These are phyloP conservation scores for Drechmeria coniospora DNA, from an alignment of 2,329 filamentous ascomycete genomes.

Conservation along the genomic window DNA sequence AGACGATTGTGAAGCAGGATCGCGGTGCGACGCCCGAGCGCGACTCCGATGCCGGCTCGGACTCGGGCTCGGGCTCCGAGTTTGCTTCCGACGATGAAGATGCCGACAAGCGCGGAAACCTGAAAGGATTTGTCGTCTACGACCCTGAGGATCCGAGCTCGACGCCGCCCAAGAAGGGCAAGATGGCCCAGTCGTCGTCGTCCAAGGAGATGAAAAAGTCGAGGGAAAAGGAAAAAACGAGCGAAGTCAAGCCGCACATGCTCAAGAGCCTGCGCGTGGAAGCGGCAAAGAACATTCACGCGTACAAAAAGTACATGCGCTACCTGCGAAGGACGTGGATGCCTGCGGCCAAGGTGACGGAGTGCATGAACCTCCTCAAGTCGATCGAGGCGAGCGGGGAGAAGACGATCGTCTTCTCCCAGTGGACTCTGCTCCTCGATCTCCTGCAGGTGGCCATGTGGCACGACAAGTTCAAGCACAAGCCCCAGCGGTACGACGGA, in stretches of 20 bases:
- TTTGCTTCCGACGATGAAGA: constrained; percentile 15
- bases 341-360: constrained; percentile 69
- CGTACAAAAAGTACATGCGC: constrained; percentile 53
- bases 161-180: constrained; percentile 35
- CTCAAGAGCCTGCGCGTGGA: constrained; percentile 53
- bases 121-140: constrained; percentile 17
- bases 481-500: constrained; percentile 63
- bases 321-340: constrained; percentile 55
- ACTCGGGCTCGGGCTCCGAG: neutral
- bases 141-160: constrained; percentile 28
- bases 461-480: constrained; percentile 42
- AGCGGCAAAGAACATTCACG: constrained; percentile 44
- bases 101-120: constrained; percentile 14
- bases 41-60: constrained; percentile 10
- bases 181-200: constrained; percentile 10
- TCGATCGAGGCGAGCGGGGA: constrained; percentile 46
- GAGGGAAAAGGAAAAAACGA: constrained; percentile 24
- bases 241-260: constrained; percentile 33
- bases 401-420: constrained; percentile 63
- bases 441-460: constrained; percentile 59
- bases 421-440: constrained; percentile 63
- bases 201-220: constrained; percentile 14
- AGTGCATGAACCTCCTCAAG: constrained; percentile 57
- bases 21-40: too few species aligned
- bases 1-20: constrained; percentile 21